These are phyloP conservation scores for Pythium rhizo-oryzae DNA, from an alignment of 352 stramenopile species.

Conservation along the genomic window DNA sequence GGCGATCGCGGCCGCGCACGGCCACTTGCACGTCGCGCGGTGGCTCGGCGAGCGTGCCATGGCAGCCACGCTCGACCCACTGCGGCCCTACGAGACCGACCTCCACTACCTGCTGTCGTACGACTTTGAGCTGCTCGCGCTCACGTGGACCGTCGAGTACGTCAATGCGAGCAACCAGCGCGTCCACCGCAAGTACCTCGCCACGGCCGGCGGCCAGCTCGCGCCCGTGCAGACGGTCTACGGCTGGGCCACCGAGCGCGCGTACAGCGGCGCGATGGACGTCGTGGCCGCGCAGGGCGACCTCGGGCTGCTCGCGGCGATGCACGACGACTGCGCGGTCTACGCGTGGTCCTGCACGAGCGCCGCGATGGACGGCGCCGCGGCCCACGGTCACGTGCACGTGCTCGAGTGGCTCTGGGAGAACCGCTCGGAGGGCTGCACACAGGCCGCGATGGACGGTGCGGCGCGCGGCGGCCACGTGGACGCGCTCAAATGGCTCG, in stretches of 20 bases:
- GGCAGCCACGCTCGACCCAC: neutral
- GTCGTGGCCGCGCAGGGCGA: slow-evolving; percentile 7
- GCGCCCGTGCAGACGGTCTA: slow-evolving; percentile 7
- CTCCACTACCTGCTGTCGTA: slow-evolving; percentile 7
- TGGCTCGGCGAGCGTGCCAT: slow-evolving; percentile 32
- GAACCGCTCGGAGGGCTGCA: slow-evolving; percentile 16
- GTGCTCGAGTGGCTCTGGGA: slow-evolving; percentile 38
- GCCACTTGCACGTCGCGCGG: slow-evolving; percentile 38
- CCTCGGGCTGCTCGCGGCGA: slow-evolving; percentile 9
- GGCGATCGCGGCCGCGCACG: slow-evolving; percentile 39
- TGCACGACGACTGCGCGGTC: slow-evolving; percentile 8
- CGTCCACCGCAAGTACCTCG: slow-evolving; percentile 23
- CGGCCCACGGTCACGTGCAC: slow-evolving; percentile 28
- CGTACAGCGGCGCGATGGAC: slow-evolving; percentile 17
- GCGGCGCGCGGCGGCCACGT: slow-evolving; percentile 16
- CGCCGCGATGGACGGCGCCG: slow-evolving; percentile 21
- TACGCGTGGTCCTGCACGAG: slow-evolving; percentile 21
- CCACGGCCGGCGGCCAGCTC: neutral
- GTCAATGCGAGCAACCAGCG: slow-evolving; percentile 15
- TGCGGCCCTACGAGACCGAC: slow-evolving; percentile 10
- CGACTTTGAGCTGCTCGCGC: slow-evolving; percentile 1
- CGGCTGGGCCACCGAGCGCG: slow-evolving; percentile 7
- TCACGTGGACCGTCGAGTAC: slow-evolving; percentile 21
- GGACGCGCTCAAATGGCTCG: slow-evolving; percentile 5
- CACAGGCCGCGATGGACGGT: slow-evolving; percentile 8